Evolutionary conservation across 441 rosid species (phyloP).

Genomic region (Syzygium syzygioides): DNA sequence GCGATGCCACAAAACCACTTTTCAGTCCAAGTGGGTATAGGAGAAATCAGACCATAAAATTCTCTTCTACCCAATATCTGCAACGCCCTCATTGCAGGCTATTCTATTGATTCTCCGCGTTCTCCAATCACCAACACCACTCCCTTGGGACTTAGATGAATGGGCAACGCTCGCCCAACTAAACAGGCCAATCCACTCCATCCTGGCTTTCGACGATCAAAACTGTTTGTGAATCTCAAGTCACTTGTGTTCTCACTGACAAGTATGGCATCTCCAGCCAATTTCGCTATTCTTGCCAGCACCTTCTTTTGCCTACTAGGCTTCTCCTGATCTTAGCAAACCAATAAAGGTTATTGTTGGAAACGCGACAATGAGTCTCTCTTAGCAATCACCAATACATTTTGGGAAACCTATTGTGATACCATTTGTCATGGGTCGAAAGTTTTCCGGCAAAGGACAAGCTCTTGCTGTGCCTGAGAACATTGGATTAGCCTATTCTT

Average conservation of each 20-base stretch:
- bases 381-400: neutral
- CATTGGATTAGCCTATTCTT: neutral
- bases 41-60: neutral
- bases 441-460: neutral
- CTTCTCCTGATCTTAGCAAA: neutral
- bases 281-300: neutral
- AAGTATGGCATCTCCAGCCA: neutral
- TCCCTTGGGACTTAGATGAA: neutral
- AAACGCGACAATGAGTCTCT: neutral
- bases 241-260: neutral
- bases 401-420: neutral
- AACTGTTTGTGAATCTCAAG: neutral
- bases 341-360: neutral
- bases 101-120: accelerated
- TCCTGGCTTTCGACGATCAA: neutral
- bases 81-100: neutral
- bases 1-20: neutral
- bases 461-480: accelerated
- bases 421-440: neutral
- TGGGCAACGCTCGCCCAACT: neutral
- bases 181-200: neutral
- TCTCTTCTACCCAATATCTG: neutral
- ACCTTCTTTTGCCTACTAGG: neutral
- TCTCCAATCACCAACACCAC: neutral
- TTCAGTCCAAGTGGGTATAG: neutral